These are phyloP conservation scores for Xylariaceae sp. DNA, from an alignment of 2,329 filamentous ascomycete species.

Conservation along the genomic window DNA sequence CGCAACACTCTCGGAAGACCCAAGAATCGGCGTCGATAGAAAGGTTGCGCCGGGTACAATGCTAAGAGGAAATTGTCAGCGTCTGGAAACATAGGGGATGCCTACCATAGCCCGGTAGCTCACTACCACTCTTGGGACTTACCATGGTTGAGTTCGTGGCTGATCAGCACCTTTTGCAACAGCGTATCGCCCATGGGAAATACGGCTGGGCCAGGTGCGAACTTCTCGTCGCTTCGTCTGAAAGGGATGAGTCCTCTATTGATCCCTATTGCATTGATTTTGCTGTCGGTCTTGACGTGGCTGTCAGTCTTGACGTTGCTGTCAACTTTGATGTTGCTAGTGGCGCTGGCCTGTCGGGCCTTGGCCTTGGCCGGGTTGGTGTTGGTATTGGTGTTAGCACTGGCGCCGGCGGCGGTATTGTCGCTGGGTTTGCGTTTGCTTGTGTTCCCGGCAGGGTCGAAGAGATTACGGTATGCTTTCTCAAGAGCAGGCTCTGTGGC, in stretches of 20 bases:
- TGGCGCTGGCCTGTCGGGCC: too few relatives aligned
- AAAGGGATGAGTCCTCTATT: conserved; percentile 18
- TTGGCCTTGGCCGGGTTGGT: too few relatives aligned
- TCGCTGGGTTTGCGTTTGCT: neutral
- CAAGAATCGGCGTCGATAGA: conserved; percentile 13
- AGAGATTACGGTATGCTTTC: too few relatives aligned
- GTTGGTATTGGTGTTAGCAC: neutral
- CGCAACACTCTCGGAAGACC: conserved; percentile 12
- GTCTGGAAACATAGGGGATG: neutral
- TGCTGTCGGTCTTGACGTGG: neutral
- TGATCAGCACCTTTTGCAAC: conserved; percentile 32
- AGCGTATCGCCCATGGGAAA: conserved; percentile 39
- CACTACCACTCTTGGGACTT: conserved; percentile 14
- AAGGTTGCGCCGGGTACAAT: conserved; percentile 19
- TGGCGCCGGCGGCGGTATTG: neutral
- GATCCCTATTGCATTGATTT: neutral
- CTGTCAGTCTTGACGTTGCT: neutral
- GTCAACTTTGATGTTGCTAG: neutral
- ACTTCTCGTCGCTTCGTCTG: conserved; percentile 21
- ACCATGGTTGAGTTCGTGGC: conserved; percentile 27
- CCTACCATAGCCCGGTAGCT: neutral
- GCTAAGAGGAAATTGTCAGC: conserved; percentile 21
- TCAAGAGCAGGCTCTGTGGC: too few relatives aligned
- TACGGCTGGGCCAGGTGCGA: conserved; percentile 31
- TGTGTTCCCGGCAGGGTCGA: neutral